Percentiles rank a stretch among this genome's conserved stretches.
Evolutionary conservation across 108 stramenopile genomes (phyloP).

Genomic region (Mediolabrus comicus): DNA sequence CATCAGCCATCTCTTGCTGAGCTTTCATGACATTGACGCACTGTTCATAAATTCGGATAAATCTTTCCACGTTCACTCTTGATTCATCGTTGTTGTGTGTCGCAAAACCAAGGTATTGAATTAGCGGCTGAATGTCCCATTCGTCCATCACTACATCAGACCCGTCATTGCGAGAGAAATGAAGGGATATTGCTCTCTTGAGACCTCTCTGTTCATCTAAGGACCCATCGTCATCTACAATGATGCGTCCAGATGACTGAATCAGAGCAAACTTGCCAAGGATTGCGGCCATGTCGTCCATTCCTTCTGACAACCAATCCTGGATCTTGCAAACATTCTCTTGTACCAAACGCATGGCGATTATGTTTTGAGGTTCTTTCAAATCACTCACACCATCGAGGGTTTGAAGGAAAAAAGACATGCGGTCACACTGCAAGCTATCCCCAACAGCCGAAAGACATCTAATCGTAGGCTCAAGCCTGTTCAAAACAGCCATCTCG

Average conservation of each 20-base stretch:
- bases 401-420: not conserved
- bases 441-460: slow-evolving; percentile 18
- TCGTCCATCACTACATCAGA: slow-evolving; percentile 6
- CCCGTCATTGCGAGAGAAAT: not conserved
- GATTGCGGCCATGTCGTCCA: slow-evolving; percentile 33
- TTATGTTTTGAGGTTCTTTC: not conserved
- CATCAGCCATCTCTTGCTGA: slow-evolving; percentile 1
- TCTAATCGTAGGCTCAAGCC: slow-evolving; percentile 15
- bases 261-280: slow-evolving; percentile 13
- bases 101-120: slow-evolving; percentile 16
- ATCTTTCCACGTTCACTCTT: not conserved
- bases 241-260: slow-evolving; percentile 4
- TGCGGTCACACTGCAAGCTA: not conserved
- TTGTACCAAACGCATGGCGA: slow-evolving; percentile 15
- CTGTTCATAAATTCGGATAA: not conserved
- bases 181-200: not conserved
- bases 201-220: not conserved
- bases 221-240: not conserved
- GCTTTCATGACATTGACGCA: not conserved
- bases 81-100: slow-evolving; percentile 6
- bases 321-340: slow-evolving; percentile 25
- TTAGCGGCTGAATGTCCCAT: slow-evolving; percentile 8
- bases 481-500: slow-evolving; percentile 10
- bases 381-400: slow-evolving; percentile 2
- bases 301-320: slow-evolving; percentile 34